Evolutionary conservation across 192 early-diverging fungal genomes (phyloP), one percentile per base, ranked within the genome.

Genomic region (Haplosporangium gracile): DNA sequence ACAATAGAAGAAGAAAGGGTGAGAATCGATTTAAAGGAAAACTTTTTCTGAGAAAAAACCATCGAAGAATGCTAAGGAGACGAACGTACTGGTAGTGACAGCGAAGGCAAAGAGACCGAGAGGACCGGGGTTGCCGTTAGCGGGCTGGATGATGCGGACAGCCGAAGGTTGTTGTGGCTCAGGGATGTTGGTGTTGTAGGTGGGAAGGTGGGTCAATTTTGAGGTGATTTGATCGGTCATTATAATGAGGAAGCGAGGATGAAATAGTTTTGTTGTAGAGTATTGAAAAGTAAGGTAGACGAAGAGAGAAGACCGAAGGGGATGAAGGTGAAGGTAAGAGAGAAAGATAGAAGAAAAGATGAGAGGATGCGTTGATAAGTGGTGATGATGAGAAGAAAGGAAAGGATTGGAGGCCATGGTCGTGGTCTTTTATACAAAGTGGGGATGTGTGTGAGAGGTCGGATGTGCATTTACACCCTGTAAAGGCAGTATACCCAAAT

Each of bases 71-170:
- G 53, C 4, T 38, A 72, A 15, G 55, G 32, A 34, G 70, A 26
- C n/a, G 68, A n/a, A 43, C 84, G 57, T 77, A 90, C 90, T 29
- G 65, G 93, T 95, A 8, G 93, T 94, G 57, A 94, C 77, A 32
- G 93, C 93, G 68, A 94, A 95, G 29, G 93, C 78, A 68, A 80
- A 90, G 42, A 94, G 88, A 51, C 93, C 94, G n/a, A 94, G 87
- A 65, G 94, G 94, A 78, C 90, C 93, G 24, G 94, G 94, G 68
- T 95, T 94, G 68, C 78, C 92, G 72, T 77, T 86, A 29, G 84
- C 82, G 11, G 82, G 76, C 72, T 78, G 76, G 73, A 84, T 84
- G 68, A 84, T 73, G 11, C 82, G 82, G 20, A 84, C 45, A 55
- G 82, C 76, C 2, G 57, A 43, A 53, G 71, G 60, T 11, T 65